Conservation (phyloP, 1,139 yeast species). For the Zhuliangozyma parablackwelliae region DNA sequence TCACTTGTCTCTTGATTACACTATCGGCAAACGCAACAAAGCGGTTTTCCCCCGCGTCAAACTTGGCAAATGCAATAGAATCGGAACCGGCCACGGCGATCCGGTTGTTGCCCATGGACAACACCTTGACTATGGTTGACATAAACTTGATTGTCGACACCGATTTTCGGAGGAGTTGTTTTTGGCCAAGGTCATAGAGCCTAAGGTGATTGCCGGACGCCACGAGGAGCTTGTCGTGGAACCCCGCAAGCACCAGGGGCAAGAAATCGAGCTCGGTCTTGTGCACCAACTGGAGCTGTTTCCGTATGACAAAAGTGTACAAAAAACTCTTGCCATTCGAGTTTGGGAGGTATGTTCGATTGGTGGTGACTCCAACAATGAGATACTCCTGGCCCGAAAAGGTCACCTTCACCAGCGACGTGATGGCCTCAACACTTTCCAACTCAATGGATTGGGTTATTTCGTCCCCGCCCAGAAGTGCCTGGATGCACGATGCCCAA, state of each 20-base stretch:
- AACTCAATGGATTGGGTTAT: constrained; percentile 42
- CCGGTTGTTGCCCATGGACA: constrained; percentile 50
- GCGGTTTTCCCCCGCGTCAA: constrained; percentile 44
- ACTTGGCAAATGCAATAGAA: constrained; percentile 58
- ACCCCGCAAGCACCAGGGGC: constrained; percentile 49
- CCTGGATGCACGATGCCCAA: constrained; percentile 56
- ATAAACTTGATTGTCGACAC: constrained; percentile 36
- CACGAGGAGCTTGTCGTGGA: constrained; percentile 59
- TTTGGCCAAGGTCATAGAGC: constrained; percentile 70
- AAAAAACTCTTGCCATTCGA: constrained; percentile 29
- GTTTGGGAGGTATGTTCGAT: constrained; percentile 34
- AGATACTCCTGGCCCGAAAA: constrained; percentile 30
- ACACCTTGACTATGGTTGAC: constrained; percentile 46
- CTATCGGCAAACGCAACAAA: constrained; percentile 73
- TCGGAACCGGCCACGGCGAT: constrained; percentile 66
- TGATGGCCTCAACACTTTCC: constrained; percentile 36
- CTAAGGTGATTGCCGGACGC: constrained; percentile 55
- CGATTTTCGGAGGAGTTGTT: constrained; percentile 70
- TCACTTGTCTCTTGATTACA: constrained; percentile 59
- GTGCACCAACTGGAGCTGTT: constrained; percentile 48
- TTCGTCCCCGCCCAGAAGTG: constrained; percentile 28
- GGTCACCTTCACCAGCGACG: constrained; percentile 17
- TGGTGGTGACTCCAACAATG: constrained; percentile 45
- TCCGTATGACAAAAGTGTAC: constrained; percentile 38
- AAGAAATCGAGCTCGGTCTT: constrained; percentile 52